Base-by-base conservation (phyloP, 1,284 basidiomycete genomes). In the Cryptococcus amylolentus region DNA sequence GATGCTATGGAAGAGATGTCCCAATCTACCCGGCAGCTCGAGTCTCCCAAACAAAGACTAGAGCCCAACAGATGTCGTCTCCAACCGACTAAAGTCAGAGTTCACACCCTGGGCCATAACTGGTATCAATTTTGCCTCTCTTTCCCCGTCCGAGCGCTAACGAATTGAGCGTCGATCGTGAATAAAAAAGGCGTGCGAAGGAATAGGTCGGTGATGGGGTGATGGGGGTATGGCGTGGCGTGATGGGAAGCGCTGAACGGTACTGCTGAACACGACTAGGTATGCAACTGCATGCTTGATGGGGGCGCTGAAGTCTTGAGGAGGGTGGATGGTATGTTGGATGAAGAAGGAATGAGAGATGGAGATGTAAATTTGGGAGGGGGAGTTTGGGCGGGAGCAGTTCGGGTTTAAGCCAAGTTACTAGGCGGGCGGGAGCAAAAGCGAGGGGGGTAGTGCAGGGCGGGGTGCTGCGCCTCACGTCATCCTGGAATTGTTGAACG, bases 71-170 rank as follows among this genome's bases (percentile, higher is more conserved):
- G 37, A 40, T 45, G 27, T 53, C 57, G 44, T 58, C 57, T 53
- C 49, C 54, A 42, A 52, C 61, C 61, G 61, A 63, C 61, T 63
- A 63, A 63, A 63, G 61, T 52, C 47, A 52, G 40, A 49, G 49
- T 50, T 26, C 51, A 52, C 40, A 40, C 38, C 52, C 49, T 58
- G 53, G 49, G 38, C 49, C 20, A 51, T 35, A 20, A 39, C 53
- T 37, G 49, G 20, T 43, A n/a, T 64, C 18, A 57, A 52, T 73
- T 68, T 73, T 54, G 71, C 71, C 69, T 60, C 68, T 60, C 71
- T 73, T 73, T 73, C 71, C 71, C 71, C 71, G 71, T 72, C 70
- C 71, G 65, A 59, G 54, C 57, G 67, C 67, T 64, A 68, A 61
- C 60, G 65, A 62, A 58, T 71, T 69, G 60, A 62, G 70, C 63